Base-by-base conservation (phyloP, 768 basidiomycete species). In the Amanita inopinata region DNA sequence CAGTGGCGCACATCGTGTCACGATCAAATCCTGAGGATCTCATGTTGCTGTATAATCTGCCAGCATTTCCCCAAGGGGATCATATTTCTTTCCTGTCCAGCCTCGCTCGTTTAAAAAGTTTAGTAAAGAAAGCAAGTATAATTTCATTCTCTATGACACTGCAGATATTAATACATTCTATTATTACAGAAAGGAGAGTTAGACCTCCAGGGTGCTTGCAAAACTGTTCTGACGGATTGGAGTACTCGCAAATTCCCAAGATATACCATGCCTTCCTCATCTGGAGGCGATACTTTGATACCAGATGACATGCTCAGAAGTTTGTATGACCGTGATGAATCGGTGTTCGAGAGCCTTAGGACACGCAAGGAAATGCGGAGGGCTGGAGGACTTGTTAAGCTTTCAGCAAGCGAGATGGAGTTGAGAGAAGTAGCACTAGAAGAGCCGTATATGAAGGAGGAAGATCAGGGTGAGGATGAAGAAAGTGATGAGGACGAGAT, bases 201-300 rank as follows among this genome's bases (percentile, higher is more conserved):
- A 8, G 90, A 94, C 57, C 60, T 84, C 38, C 69, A 74, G 2
- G 76, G 76, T 31, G 87, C 91, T 3, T 81, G 85, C 10, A 80
- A 84, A 15, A 69, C 83, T 46, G 69, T 96, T 27, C 69, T 96
- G 33, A 78, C 83, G 7, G 90, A 94, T 62, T 96, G 91, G 91
- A 76, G 69, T 46, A 70, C 68, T 5, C 81, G 83, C 40, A 80
- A 74, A 49, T 69, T 94, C 52, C 71, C 77, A 18, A 74, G 83
- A 46, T 92, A 84, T 62, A 78, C 83, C 4, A 59, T 67, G 36
- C 82, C 83, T 1, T 65, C 71, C 2, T 34, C 59, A 0, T 36
- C 49, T 2, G 47, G 46, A 23, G 33, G 46, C 8, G 33, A 50
- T 24, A 31, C 53, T n/a, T 24, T 25, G 32, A 40, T 27, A 30